A percentile compares a stretch with the other conserved stretches of the same genome.
Evolutionary conservation across 1,284 basidiomycete genomes (phyloP).

Genomic region (Cutaneotrichosporon dermatis): DNA sequence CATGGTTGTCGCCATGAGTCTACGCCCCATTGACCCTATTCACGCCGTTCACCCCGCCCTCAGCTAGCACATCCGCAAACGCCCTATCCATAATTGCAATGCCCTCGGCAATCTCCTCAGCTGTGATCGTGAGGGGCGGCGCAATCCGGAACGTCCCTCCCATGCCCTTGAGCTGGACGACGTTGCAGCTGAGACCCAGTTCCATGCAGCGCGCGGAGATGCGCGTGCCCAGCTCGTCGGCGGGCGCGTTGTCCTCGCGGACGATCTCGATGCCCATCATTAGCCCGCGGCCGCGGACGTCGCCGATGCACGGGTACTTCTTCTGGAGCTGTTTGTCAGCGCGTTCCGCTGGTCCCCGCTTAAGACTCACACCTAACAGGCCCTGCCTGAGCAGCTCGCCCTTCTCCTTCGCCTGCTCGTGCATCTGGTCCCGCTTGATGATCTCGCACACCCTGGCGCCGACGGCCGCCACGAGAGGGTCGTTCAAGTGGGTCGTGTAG

Average conservation of each 20-base stretch:
- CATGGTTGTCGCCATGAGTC: too few species aligned
- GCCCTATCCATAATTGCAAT: slow-evolving; percentile 57
- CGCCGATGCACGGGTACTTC: slow-evolving; percentile 59
- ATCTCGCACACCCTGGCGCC: slow-evolving; percentile 71
- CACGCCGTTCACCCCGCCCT: neutral
- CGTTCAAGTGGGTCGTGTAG: slow-evolving; percentile 38
- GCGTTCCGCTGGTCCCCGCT: neutral
- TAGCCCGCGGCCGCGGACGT: slow-evolving; percentile 71
- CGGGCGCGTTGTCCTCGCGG: slow-evolving; percentile 17
- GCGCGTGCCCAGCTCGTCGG: slow-evolving; percentile 45
- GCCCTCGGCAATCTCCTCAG: slow-evolving; percentile 58
- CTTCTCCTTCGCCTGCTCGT: slow-evolving; percentile 18
- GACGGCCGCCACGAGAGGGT: slow-evolving; percentile 41
- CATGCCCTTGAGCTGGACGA: slow-evolving; percentile 31
- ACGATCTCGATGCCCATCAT: slow-evolving; percentile 79
- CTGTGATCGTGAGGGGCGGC: slow-evolving; percentile 61
- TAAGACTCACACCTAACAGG: slow-evolving; percentile 16
- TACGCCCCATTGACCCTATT: neutral
- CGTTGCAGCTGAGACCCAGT: slow-evolving; percentile 65
- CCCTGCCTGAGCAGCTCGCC: slow-evolving; percentile 55
- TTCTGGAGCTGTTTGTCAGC: slow-evolving; percentile 32
- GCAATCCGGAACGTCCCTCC: slow-evolving; percentile 59
- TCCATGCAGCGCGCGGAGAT: slow-evolving; percentile 63
- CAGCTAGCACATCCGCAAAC: slow-evolving; percentile 33
- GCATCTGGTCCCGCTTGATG: slow-evolving; percentile 49